These are phyloP conservation scores for Penicillium concentricum DNA, from an alignment of 2,329 filamentous ascomycete genomes.

Conservation along the genomic window DNA sequence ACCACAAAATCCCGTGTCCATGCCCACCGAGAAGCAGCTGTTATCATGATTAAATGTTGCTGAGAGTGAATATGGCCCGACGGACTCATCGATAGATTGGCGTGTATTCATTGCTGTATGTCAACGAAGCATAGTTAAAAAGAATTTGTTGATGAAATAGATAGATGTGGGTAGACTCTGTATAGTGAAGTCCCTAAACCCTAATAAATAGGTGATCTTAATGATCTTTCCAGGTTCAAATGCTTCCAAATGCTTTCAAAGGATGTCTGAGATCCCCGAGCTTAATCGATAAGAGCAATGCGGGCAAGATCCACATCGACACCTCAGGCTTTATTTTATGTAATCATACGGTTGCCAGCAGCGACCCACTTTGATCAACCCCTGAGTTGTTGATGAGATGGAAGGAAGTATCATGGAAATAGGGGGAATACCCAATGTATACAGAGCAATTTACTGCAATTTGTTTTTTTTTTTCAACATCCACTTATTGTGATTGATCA, in stretches of 20 bases:
- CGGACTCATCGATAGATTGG: slow-evolving; percentile 75
- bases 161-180: not conserved
- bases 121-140: slow-evolving; percentile 9
- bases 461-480: not conserved
- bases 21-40: slow-evolving; percentile 81
- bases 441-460: not conserved
- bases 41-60: slow-evolving; percentile 81
- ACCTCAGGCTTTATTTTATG: slow-evolving; percentile 15
- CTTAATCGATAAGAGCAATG: slow-evolving; percentile 25
- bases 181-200: not conserved
- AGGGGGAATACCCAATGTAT: not conserved
- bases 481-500: slow-evolving; percentile 8
- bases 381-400: slow-evolving; percentile 23
- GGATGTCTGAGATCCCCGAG: slow-evolving; percentile 1
- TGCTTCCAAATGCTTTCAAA: not conserved
- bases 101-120: slow-evolving; percentile 75
- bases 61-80: slow-evolving; percentile 73
- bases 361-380: slow-evolving; percentile 26
- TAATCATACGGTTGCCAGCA: slow-evolving; percentile 25
- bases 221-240: not conserved
- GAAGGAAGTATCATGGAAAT: not conserved
- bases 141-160: not conserved
- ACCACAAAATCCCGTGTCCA: slow-evolving; percentile 85
- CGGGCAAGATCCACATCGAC: slow-evolving; percentile 20
- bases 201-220: not conserved